These are phyloP conservation scores for Corymbia maculata DNA, from an alignment of 345 rosid species.

Conservation along the genomic window DNA sequence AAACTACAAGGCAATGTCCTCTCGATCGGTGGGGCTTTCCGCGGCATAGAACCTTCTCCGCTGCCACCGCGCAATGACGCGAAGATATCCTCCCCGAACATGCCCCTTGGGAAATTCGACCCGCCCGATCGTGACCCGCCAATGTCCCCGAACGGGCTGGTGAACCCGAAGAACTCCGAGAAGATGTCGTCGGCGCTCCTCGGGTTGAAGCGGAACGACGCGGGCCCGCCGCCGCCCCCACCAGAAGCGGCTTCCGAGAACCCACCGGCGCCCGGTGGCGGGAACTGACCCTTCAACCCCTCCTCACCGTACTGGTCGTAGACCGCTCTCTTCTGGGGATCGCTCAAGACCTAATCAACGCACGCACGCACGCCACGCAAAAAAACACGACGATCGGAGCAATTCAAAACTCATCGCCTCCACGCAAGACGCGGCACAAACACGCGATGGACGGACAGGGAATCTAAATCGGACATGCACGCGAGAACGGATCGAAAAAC, in stretches of 20 bases:
- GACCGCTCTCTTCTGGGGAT: constrained; percentile 66
- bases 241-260: constrained; percentile 18
- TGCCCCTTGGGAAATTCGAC: constrained; percentile 38
- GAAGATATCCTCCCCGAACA: constrained; percentile 58
- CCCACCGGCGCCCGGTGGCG: constrained; percentile 66
- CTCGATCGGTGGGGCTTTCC: constrained; percentile 72
- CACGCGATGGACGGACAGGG: not conserved
- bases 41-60: constrained; percentile 32
- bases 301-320: constrained; percentile 93
- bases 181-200: constrained; percentile 79
- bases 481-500: not conserved
- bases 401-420: not conserved
- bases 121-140: constrained; percentile 42
- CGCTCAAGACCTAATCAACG: constrained; percentile 55
- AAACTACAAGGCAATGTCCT: constrained; percentile 73
- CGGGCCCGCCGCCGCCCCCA: constrained; percentile 27
- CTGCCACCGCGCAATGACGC: constrained; percentile 26
- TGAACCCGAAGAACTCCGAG: constrained; percentile 74
- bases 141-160: constrained; percentile 60
- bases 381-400: not conserved
- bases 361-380: not conserved
- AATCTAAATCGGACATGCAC: not conserved
- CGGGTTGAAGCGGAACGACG: constrained; percentile 59
- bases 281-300: constrained; percentile 68
- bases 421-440: not conserved